phyloP scores from a whole-genome alignment of 176 grass and related monocot genomes.

The Poa annua region DNA sequence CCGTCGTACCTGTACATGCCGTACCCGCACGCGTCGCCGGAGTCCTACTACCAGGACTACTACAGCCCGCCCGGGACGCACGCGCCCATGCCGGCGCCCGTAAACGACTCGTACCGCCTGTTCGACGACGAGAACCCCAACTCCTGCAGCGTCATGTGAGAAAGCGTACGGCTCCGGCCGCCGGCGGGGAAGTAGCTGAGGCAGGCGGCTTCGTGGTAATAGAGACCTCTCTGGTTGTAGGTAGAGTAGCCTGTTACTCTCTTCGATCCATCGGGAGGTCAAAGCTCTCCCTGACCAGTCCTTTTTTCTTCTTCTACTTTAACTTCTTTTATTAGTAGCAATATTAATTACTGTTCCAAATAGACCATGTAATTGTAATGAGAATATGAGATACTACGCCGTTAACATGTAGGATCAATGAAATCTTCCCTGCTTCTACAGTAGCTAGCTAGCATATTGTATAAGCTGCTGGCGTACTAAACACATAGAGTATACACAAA shows the following conservation, averaged over 20 bases:
- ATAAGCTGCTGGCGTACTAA: no score
- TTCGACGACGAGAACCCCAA: constrained; percentile 89
- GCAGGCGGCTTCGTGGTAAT: constrained; percentile 44
- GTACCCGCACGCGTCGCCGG: constrained; percentile 44
- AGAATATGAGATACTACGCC: constrained; percentile 36
- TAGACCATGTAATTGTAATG: constrained; percentile 59
- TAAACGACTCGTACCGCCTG: constrained; percentile 52
- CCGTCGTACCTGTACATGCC: constrained; percentile 52
- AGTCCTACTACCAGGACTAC: constrained; percentile 48
- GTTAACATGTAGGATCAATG: constrained; percentile 23
- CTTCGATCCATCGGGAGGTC: constrained; percentile 34
- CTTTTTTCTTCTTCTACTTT: constrained; percentile 34
- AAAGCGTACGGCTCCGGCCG: not conserved
- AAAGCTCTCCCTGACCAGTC: constrained; percentile 51
- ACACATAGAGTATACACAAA: not conserved
- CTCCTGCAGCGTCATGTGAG: constrained; percentile 76
- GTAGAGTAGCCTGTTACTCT: constrained; percentile 53
- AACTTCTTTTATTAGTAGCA: constrained; percentile 14
- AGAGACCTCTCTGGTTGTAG: constrained; percentile 39
- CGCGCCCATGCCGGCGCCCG: constrained; percentile 37
- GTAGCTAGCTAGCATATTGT: not conserved
- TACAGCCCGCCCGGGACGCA: constrained; percentile 52
- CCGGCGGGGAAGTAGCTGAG: constrained; percentile 45
- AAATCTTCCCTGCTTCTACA: not conserved
- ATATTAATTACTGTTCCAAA: constrained; percentile 47